Conservation (phyloP, 164 flowering plant genomes). For the Umbilicus rupestris region DNA sequence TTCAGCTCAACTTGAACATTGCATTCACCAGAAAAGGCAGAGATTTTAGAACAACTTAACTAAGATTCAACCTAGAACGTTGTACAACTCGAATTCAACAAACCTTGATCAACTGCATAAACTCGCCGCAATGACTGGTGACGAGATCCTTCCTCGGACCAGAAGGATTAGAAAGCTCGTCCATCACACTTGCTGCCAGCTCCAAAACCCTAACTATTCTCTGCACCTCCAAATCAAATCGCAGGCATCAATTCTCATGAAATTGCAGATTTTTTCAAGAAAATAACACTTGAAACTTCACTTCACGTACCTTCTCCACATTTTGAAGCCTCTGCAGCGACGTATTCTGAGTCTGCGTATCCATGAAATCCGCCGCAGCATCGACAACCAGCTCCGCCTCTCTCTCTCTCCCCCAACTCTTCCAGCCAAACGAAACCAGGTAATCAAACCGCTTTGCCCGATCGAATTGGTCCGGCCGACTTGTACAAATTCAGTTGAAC, state of each 20-base stretch:
- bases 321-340: conserved; percentile 75
- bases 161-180: conserved; percentile 56
- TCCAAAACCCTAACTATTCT: conserved; percentile 80
- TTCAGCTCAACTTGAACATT: not conserved
- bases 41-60: too few relatives aligned
- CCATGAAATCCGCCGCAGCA: conserved; percentile 24
- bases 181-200: conserved; percentile 84
- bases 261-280: not conserved
- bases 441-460: too few relatives aligned
- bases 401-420: too few relatives aligned
- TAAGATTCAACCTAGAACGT: not conserved
- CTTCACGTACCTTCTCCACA: conserved; percentile 60
- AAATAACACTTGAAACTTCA: not conserved
- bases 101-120: conserved; percentile 88
- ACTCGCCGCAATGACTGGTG: conserved; percentile 65
- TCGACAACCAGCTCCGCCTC: not conserved
- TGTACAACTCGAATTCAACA: too few relatives aligned
- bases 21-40: too few relatives aligned
- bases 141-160: conserved; percentile 69
- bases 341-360: conserved; percentile 58
- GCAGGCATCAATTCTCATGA: not conserved
- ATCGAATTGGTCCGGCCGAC: too few relatives aligned
- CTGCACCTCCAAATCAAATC: conserved; percentile 22
- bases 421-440: too few relatives aligned
- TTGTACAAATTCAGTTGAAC: too few relatives aligned